Evolutionary conservation across 176 grass and related monocot genomes (phyloP), one percentile per base, ranked within the genome.

Genomic region (Tuctoria greenei): DNA sequence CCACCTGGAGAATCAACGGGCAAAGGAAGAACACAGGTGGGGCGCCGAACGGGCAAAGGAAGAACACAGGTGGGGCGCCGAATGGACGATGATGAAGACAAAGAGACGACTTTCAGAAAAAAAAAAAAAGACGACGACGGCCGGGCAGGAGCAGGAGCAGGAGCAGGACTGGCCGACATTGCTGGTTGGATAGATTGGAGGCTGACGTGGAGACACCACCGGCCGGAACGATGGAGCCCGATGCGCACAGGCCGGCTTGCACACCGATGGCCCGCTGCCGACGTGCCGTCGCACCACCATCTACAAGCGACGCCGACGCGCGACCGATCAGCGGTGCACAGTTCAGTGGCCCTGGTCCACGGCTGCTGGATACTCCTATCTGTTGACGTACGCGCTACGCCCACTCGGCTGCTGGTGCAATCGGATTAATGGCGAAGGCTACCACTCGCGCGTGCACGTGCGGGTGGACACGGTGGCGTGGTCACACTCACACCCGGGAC

Each of bases 121-220:
- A 31, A 31, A 31, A 31, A 3, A 31, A 46, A 12, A 46, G 15
- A 46, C 15, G 47, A 50, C 16, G 47, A 51, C 4, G 15, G 47
- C 47, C 47, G 47, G 4, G 7, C 47, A 16, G 47, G 47, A 16
- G 45, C 45, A 31, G 31, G 31, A 31, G 7, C 47, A 16, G 47
- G 47, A 16, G 45, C 45, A 31, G 31, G 31, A 31, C 3, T 1
- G 31, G 31, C 31, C 51, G 20, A 54, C 20, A 10, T 54, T 54
- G 51, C 51, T 2, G 49, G 7, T 51, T 51, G 31, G 31, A 31
- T 31, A 20, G 49, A 18, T 51, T 20, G 49, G 49, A 49, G n/a
- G n/a, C 36, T 11, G 73, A 78, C 46, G 68, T 78, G 74, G 82
- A 84, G 67, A 37, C 45, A 37, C 74, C 82, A 84, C 67, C 66